These are phyloP conservation scores for Circinella minor DNA, from an alignment of 371 early-diverging fungal species.

Conservation along the genomic window DNA sequence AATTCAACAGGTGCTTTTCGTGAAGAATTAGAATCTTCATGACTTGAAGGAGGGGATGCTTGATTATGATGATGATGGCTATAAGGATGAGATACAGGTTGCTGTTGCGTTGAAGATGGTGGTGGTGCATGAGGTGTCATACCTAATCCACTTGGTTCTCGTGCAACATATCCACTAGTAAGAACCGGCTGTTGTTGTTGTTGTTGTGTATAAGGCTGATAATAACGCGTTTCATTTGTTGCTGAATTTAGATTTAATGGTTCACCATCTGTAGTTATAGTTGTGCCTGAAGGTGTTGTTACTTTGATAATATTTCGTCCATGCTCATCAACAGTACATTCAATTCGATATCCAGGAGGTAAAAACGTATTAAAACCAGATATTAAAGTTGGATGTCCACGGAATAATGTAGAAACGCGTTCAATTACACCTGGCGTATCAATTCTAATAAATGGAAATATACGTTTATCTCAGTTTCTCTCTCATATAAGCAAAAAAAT, in stretches of 20 bases:
- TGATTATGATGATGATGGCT: conserved; percentile 1
- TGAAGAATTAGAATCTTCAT: conserved; percentile 22
- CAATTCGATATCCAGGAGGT: conserved; percentile 96
- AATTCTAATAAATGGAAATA: conserved; percentile 57
- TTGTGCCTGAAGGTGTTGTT: conserved; percentile 85
- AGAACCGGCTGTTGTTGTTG: conserved; percentile 13
- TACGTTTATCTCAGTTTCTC: too few relatives aligned
- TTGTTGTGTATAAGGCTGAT: conserved; percentile 20
- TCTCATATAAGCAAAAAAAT: not conserved
- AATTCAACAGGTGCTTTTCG: conserved; percentile 82
- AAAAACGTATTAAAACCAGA: conserved; percentile 99
- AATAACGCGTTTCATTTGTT: conserved; percentile 10
- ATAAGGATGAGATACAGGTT: not conserved
- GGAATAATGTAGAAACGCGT: conserved; percentile 94
- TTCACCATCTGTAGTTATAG: conserved; percentile 55
- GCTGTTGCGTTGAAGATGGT: conserved; percentile 2
- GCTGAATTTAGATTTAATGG: conserved; percentile 33
- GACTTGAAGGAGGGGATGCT: conserved; percentile 13
- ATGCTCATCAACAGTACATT: conserved; percentile 75
- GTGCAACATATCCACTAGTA: not conserved
- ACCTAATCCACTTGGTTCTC: conserved; percentile 3
- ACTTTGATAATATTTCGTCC: conserved; percentile 81
- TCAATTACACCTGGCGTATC: conserved; percentile 99
- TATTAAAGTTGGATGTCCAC: conserved; percentile 91
- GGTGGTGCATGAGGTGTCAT: not conserved